Percentiles rank a stretch among this genome's conserved stretches.
These are phyloP conservation scores for Botryotinia calthae DNA, from an alignment of 2,329 filamentous ascomycete genomes.

Conservation along the genomic window DNA sequence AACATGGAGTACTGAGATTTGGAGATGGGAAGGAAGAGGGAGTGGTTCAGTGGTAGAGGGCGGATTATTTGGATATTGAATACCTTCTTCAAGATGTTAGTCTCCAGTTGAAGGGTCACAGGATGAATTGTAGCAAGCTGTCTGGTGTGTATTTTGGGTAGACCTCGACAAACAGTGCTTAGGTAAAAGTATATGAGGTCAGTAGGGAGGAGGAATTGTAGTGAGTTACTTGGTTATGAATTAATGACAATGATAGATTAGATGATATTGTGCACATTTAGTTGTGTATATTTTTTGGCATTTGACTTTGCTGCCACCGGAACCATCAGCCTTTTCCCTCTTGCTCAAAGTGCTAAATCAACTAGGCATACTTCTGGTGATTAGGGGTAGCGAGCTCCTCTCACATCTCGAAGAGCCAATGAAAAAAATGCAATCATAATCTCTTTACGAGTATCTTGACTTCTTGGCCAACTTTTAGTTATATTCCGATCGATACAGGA, in stretches of 20 bases:
- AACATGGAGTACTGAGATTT: constrained; percentile 50
- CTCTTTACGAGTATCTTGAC: neutral
- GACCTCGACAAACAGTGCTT: neutral
- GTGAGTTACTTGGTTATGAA: neutral
- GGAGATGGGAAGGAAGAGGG: constrained; percentile 33
- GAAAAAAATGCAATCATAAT: neutral
- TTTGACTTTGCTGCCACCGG: neutral
- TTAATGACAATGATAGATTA: neutral
- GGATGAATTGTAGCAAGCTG: neutral
- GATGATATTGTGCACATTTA: neutral
- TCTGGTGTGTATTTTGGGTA: too few relatives aligned
- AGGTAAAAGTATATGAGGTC: neutral
- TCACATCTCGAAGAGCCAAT: neutral
- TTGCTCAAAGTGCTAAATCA: neutral
- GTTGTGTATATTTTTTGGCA: neutral
- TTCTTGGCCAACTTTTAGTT: neutral
- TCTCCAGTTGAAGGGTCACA: too few relatives aligned
- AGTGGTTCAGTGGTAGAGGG: constrained; percentile 33
- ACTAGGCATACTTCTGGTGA: neutral
- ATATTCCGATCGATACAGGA: neutral
- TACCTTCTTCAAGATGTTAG: neutral
- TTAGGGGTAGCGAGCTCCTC: neutral
- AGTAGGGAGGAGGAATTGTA: neutral
- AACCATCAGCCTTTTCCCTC: neutral
- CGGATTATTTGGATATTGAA: neutral